Evolutionary conservation across 108 stramenopile genomes (phyloP).

Genomic region (Stephanodiscus triporus): DNA sequence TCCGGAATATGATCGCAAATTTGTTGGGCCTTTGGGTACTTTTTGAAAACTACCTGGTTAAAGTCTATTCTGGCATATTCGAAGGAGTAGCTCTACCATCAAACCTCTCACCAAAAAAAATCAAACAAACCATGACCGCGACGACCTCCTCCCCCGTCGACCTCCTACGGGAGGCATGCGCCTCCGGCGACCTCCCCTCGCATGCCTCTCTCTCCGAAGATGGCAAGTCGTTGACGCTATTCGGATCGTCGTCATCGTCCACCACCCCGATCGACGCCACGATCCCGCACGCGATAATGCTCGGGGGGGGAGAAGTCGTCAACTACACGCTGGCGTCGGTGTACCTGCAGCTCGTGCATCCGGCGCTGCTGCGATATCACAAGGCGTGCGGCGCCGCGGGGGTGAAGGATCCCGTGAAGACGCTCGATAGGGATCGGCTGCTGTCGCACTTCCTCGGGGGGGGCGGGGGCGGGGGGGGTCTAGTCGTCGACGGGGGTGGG

Average conservation of each 20-base stretch:
- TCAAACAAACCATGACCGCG: conserved; percentile 16
- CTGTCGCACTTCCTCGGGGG: conserved; percentile 20
- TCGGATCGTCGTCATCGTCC: too few species aligned
- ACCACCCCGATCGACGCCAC: conserved; percentile 42
- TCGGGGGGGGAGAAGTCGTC: conserved; percentile 24
- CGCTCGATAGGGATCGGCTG: conserved; percentile 63
- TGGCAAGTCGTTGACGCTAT: conserved; percentile 45
- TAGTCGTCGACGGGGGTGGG: conserved; percentile 7
- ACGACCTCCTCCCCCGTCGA: conserved; percentile 21
- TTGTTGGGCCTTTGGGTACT: too few species aligned
- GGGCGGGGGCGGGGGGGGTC: conserved; percentile 10
- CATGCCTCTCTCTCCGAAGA: conserved; percentile 49
- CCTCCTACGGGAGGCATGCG: conserved; percentile 40
- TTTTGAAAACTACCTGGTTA: too few species aligned
- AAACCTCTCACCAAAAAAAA: too few species aligned
- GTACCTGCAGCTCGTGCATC: conserved; percentile 69
- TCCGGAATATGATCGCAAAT: too few species aligned
- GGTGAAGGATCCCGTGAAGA: conserved; percentile 75
- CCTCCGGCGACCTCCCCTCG: conserved; percentile 24
- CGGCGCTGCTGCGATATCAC: conserved; percentile 68
- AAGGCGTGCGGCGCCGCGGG: conserved; percentile 71
- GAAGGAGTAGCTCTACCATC: too few species aligned
- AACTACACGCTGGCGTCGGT: conserved; percentile 75
- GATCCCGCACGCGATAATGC: conserved; percentile 22
- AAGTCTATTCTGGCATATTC: too few species aligned